A percentile compares a stretch with the other conserved stretches of the same genome.
Evolutionary conservation across 495 filamentous ascomycete species (phyloP).

Genomic region (Barbatosphaeria neglecta): DNA sequence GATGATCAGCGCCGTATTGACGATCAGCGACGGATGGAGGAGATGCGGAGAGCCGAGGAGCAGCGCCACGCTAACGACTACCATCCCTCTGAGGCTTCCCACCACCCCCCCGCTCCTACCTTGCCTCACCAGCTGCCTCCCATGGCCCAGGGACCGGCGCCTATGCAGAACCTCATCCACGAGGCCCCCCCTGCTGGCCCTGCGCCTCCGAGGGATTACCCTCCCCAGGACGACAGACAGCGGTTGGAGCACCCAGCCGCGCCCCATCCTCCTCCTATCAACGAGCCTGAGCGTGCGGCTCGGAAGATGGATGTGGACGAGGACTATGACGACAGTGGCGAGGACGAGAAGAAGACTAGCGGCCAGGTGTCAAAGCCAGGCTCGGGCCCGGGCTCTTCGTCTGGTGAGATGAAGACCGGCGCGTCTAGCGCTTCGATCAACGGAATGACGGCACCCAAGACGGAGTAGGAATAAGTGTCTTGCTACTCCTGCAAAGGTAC

Average conservation of each 20-base stretch:
- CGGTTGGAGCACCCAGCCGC: conserved; percentile 37
- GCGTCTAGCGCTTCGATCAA: conserved; percentile 31
- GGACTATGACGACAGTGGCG: conserved; percentile 84
- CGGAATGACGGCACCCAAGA: conserved; percentile 34
- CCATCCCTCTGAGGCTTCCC: conserved; percentile 82
- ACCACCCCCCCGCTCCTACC: conserved; percentile 61
- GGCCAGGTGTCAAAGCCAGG: conserved; percentile 17
- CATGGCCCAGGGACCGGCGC: conserved; percentile 52
- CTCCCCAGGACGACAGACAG: conserved; percentile 33
- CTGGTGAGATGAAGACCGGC: conserved; percentile 35
- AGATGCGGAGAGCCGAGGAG: conserved; percentile 43
- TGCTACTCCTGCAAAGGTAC: too few species aligned
- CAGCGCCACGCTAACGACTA: conserved; percentile 65
- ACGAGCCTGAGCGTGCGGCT: conserved; percentile 67
- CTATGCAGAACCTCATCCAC: conserved; percentile 46
- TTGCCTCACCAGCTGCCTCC: conserved; percentile 57
- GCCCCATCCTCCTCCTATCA: conserved; percentile 31
- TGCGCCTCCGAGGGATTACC: conserved; percentile 48
- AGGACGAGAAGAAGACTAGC: conserved; percentile 61
- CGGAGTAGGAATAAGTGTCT: too few species aligned
- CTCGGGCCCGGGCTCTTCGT: conserved; percentile 13
- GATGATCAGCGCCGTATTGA: conserved; percentile 40
- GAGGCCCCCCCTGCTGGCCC: conserved; percentile 39
- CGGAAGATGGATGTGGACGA: conserved; percentile 97
- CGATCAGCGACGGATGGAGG: conserved; percentile 34